Evolutionary conservation across 306 rosid species (phyloP), one percentile per base, ranked within the genome.

Genomic region (Cicer cuneatum): DNA sequence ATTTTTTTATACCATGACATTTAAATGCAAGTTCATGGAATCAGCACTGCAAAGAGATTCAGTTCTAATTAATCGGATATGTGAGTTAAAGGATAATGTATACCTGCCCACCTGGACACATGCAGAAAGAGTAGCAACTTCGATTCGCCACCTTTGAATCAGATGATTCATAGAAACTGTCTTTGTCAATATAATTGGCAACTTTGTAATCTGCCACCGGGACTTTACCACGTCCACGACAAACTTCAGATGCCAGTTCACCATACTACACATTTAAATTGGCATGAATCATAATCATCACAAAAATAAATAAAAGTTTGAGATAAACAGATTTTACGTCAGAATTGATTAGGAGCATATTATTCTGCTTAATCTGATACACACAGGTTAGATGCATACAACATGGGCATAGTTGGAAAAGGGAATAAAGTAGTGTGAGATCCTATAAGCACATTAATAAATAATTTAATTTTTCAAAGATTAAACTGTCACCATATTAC

Each of bases 21-120:
- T 75, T 16, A 37, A 46, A 35, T 19, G 19, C 12, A 43, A 41
- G 54, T 47, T 56, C 65, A 66, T 21, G 29, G 73, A 58, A 49
- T 46, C 67, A 78, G 21, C 38, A 68, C 60, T 37, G 63, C 66
- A 69, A 72, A 77, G 49, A 18, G 54, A 5, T 52, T 64, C 53
- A 43, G 45, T 67, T 75, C 65, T 41, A 64, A 81, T 19, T 58
- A 76, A 66, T 61, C 72, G 74, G 73, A 64, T 68, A 47, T 19
- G 65, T 52, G 69, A 46, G 52, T 73, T 10, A 69, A 78, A 66
- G 58, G 43, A 80, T 66, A 74, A 79, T 54, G 79, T 49, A 46
- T 77, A 91, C 98, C 96, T 94, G 98, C 66, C 98, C 98, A 80
- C 98, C 98, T 12, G 98, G 98, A 82, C 98, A 94, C 98, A 91